These are phyloP conservation scores for Gnomoniopsis sp. DNA, from an alignment of 2,329 filamentous ascomycete species.

Conservation along the genomic window DNA sequence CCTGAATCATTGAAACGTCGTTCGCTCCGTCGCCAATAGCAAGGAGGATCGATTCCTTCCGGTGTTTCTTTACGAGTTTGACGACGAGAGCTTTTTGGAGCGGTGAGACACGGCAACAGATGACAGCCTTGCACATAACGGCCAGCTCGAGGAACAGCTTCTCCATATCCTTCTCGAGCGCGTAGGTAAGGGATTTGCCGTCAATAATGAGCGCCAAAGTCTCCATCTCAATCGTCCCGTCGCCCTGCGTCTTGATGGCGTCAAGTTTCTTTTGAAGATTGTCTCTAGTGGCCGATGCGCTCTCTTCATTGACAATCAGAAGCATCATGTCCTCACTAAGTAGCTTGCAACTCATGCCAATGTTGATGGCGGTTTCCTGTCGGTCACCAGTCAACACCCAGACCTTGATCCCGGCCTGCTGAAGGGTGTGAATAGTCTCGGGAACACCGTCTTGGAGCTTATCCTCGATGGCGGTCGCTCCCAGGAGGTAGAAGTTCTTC, in stretches of 20 bases:
- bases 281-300: slow-evolving; percentile 71
- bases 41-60: slow-evolving; percentile 85
- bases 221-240: slow-evolving; percentile 74
- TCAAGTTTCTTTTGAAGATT: slow-evolving; percentile 93
- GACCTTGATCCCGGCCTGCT: slow-evolving; percentile 95
- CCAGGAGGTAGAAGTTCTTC: slow-evolving; percentile 83
- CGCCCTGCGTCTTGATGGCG: slow-evolving; percentile 80
- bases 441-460: slow-evolving; percentile 94
- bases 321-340: slow-evolving; percentile 99
- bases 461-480: slow-evolving; percentile 96
- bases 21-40: slow-evolving; percentile 98
- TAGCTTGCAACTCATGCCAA: slow-evolving; percentile 98
- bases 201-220: slow-evolving; percentile 91
- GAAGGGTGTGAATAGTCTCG: slow-evolving; percentile 95
- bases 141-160: slow-evolving; percentile 91
- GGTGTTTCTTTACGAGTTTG: slow-evolving; percentile 91
- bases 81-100: slow-evolving; percentile 96
- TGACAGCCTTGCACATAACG: slow-evolving; percentile 96
- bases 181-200: slow-evolving; percentile 90
- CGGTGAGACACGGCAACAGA: slow-evolving; percentile 95
- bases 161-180: slow-evolving; percentile 89
- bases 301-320: slow-evolving; percentile 92
- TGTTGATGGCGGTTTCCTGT: slow-evolving; percentile 99
- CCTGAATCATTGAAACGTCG: slow-evolving; percentile 99
- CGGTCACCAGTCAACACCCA: slow-evolving; percentile 98